Base-by-base conservation (phyloP, 1,139 yeast species). In the Suhomyces wounanorum region DNA sequence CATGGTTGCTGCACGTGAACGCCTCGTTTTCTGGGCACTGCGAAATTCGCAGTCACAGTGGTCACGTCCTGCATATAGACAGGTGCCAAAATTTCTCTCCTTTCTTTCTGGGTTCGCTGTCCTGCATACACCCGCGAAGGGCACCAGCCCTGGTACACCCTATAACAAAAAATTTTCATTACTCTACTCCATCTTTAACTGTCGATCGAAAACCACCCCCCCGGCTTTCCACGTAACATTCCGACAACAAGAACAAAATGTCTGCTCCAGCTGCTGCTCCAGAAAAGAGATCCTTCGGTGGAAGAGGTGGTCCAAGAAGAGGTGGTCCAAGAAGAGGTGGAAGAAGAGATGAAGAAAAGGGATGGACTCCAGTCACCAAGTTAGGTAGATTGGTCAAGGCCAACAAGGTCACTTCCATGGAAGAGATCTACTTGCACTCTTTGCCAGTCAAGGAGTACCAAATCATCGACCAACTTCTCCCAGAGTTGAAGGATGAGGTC, bases 311-410 rank as follows among this genome's bases (percentile, higher is more conserved):
- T 55, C 79, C 83, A 73, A 79, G 79, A 75, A 85, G 83, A 72
- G 61, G 61, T 18, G 67, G 67, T 48, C 85, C 87, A 70, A 69
- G 72, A 67, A 70, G 79, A 64, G 81, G 23, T 21, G 23, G 88
- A 75, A 83, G 87, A 76, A 80, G 82, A 68, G 85, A 82, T 66
- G 97, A 92, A 81, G 98, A 94, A 85, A 92, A 94, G 85, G 97
- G 96, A 68, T 94, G 99, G 99, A 87, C 87, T 70, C 99, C 99
- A 82, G 99, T 94, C 76, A 94, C 99, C 94, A 95, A 94, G 87
- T 90, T 94, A 77, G 99, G 99, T 82, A 92, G 99, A 87, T 87
- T 94, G 73, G 99, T 95, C 68, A 91, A 91, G 85, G 96, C 98
- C 70, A 97, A 97, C 79, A 94, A 94, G 88, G 85, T 94, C 81